phyloP scores from a whole-genome alignment of 331 rosid genomes.

The Phaseolus coccineus region DNA sequence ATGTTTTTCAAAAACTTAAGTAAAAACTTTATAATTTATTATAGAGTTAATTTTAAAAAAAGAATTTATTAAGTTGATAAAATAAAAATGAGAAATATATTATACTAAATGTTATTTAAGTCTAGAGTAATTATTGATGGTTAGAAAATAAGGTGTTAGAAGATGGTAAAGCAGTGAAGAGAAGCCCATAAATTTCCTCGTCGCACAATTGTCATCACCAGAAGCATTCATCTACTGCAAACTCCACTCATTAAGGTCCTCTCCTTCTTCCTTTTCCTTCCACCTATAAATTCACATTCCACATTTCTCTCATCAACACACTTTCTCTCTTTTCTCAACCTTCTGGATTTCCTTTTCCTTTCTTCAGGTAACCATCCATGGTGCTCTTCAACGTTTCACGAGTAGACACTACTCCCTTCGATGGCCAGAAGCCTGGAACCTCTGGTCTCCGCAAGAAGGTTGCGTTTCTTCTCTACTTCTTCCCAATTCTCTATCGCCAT shows the following conservation, averaged over 20 bases:
- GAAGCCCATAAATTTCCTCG: not conserved
- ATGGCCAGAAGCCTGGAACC: conserved; percentile 99
- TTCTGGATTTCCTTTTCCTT: conserved; percentile 29
- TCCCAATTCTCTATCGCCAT: not conserved
- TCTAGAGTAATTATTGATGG: not conserved
- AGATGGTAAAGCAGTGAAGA: not conserved
- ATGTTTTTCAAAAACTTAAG: too few relatives aligned
- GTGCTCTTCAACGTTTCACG: conserved; percentile 72
- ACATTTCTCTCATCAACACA: not conserved
- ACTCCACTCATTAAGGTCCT: conserved; percentile 27
- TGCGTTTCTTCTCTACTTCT: conserved; percentile 27
- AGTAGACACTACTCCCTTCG: conserved; percentile 73
- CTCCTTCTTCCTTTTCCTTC: not conserved
- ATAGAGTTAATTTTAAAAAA: too few relatives aligned
- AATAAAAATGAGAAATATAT: too few relatives aligned
- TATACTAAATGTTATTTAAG: too few relatives aligned
- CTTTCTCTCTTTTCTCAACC: conserved; percentile 19
- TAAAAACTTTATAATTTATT: too few relatives aligned
- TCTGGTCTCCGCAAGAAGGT: conserved; percentile 99
- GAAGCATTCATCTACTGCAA: not conserved
- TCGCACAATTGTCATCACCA: conserved; percentile 46
- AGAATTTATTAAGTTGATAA: too few relatives aligned
- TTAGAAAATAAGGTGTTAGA: not conserved
- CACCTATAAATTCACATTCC: not conserved
- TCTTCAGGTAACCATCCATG: conserved; percentile 52